These are phyloP conservation scores for Monosporascus cannonballus DNA, from an alignment of 2,329 filamentous ascomycete species.

Conservation along the genomic window DNA sequence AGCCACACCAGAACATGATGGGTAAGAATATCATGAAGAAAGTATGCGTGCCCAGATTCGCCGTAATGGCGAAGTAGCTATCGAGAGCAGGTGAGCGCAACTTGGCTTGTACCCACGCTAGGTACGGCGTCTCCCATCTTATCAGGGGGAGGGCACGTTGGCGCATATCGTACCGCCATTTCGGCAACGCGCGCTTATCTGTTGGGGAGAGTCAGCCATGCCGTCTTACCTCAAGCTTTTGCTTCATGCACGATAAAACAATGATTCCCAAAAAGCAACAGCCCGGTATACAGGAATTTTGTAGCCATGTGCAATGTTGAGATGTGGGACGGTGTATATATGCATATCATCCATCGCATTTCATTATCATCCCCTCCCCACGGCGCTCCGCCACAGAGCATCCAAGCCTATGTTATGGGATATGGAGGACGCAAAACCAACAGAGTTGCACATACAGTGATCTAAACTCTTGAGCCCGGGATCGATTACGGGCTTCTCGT, in stretches of 20 bases:
- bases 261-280: background rate
- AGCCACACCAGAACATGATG: conserved; percentile 94
- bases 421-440: conserved; percentile 5
- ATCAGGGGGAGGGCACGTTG: conserved; percentile 79
- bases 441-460: conserved; percentile 53
- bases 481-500: conserved; percentile 39
- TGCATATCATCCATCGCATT: no score
- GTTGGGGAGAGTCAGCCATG: conserved; percentile 5
- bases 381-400: no score
- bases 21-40: conserved; percentile 97
- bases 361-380: no score
- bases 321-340: no score
- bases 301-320: no score
- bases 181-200: conserved; percentile 79
- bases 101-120: conserved; percentile 77
- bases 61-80: conserved; percentile 93
- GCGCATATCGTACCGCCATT: conserved; percentile 83
- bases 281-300: no score
- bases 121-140: conserved; percentile 90
- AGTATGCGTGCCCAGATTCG: conserved; percentile 94
- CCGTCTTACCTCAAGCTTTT: no score
- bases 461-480: conserved; percentile 76
- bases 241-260: background rate
- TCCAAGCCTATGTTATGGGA: background rate
- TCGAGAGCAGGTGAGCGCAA: conserved; percentile 80